Evolutionary conservation across 768 basidiomycete genomes (phyloP), one percentile per base, ranked within the genome.

Genomic region (Trametes meyenii): DNA sequence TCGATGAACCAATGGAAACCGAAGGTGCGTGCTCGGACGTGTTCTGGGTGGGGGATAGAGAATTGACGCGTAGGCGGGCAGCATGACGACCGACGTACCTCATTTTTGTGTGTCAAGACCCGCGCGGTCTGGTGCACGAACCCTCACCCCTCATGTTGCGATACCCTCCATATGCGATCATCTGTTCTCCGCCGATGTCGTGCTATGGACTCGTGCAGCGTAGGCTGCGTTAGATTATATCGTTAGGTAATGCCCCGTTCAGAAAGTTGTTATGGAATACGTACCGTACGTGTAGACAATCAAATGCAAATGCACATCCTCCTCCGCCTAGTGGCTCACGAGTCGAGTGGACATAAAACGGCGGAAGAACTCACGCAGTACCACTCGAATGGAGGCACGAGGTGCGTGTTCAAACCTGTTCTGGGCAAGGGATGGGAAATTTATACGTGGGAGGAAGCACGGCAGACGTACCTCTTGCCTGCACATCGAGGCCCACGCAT

Each of bases 281-380:
- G 57, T 51, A 58, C 57, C 49, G 40, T 58, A 58, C 57, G 29
- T 44, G 57, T 58, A 58, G 40, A 58, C 39, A 58, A 51, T 24
- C 7, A 33, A 55, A 55, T 45, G 8, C 33, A 44, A 45, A 21
- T 35, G 29, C 33, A 48, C 21, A 16, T 10, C 21, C 8, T 39
- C 11, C 13, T 39, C 35, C 16, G 24, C 26, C 50, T 14, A 24
- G 19, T 26, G 23, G 23, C 2, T 16, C 13, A 14, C 8, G 14
- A 33, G 16, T 12, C 21, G 21, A 21, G 21, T 23, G 24, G 6
- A 23, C 24, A 11, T 2, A 46, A 24, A 24, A 11, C 45, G 21
- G 12, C 2, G 23, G 19, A 46, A 40, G 39, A 40, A 40, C 39
- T 14, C 11, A n/a, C 39, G 3, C 13, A n/a, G 2, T 4, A 12